Conservation (phyloP, 495 filamentous ascomycete genomes). For the Trichocladium antarcticum region DNA sequence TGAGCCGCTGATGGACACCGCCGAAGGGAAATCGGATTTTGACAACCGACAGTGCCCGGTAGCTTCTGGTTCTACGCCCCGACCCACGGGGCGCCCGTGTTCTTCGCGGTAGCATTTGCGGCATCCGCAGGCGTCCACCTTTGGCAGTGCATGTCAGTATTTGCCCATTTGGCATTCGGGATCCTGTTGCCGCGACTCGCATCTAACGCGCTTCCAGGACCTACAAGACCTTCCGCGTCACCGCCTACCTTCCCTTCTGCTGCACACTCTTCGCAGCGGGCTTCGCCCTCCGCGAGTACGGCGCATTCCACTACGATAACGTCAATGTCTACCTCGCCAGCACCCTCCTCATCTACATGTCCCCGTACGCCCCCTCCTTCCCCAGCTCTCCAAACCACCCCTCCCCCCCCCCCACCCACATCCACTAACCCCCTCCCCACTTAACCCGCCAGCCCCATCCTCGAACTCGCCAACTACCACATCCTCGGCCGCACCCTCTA, state of each 20-base stretch:
- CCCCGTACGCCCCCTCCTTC: constrained; percentile 41
- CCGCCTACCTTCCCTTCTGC: constrained; percentile 29
- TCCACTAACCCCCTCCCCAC: constrained; percentile 4
- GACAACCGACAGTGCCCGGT: constrained; percentile 25
- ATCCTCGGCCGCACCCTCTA: constrained; percentile 65
- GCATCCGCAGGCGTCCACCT: constrained; percentile 46
- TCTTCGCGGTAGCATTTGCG: constrained; percentile 54
- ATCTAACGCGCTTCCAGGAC: constrained; percentile 24
- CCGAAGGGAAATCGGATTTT: too few species aligned
- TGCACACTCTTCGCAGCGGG: constrained; percentile 40
- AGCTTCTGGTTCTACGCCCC: constrained; percentile 64
- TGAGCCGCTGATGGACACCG: too few species aligned
- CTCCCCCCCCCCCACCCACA: background rate
- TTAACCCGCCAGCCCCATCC: constrained; percentile 51
- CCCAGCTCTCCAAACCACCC: background rate
- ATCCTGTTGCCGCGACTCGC: background rate
- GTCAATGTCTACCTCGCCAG: constrained; percentile 48
- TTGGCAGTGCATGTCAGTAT: constrained; percentile 51
- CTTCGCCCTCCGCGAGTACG: constrained; percentile 46
- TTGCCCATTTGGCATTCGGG: too few species aligned
- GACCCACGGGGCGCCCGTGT: constrained; percentile 57
- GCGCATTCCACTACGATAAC: constrained; percentile 47
- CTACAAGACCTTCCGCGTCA: constrained; percentile 40
- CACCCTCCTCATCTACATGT: constrained; percentile 48
- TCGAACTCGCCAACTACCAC: constrained; percentile 66